Evolutionary conservation across 805 yeast species (phyloP), one percentile per base, ranked within the genome.

Genomic region (Starmera amethionina): DNA sequence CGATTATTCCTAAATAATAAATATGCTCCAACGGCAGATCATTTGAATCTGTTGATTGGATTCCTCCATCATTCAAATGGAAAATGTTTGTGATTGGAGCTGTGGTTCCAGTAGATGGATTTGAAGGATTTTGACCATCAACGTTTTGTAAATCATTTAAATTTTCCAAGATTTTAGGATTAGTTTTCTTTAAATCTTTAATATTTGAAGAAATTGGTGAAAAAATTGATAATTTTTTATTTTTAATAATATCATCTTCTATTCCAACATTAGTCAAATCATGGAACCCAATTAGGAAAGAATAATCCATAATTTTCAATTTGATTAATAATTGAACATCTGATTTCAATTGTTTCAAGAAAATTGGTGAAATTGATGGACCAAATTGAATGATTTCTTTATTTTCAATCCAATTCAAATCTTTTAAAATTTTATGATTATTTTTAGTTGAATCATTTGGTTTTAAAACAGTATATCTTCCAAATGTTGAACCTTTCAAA

Each of bases 271-370:
- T 67, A 27, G 68, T 67, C 45, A 82, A 64, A 55, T 89, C 93
- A 56, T 87, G 97, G 29, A 89, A 72, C 1, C 98, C 99, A 35
- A 94, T 63, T 37, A 93, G 65, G 45, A 93, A 67, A 0, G 97
- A 88, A 60, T 94, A 93, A 59, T 93, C 99, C 99, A 93, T 93
- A 30, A 86, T 89, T 50, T 88, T 87, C 46, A 87, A 65, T 42
- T 73, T 70, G 45, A 86, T 72, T 35, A 93, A 67, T 18, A 93
- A 68, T 41, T 65, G 60, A 15, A 87, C 93, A 57, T 93, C 99
- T 29, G 70, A 70, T 36, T 70, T 76, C 42, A 93, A 65, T 60
- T 93, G 98, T 14, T 68, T 61, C 28, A 84, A 58, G 40, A 93
- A 77, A 27, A 68, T 60, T 35, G 67, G 63, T 32, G 72, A 66